phyloP scores from a whole-genome alignment of 176 grass and related monocot species.

The Poa annua region DNA sequence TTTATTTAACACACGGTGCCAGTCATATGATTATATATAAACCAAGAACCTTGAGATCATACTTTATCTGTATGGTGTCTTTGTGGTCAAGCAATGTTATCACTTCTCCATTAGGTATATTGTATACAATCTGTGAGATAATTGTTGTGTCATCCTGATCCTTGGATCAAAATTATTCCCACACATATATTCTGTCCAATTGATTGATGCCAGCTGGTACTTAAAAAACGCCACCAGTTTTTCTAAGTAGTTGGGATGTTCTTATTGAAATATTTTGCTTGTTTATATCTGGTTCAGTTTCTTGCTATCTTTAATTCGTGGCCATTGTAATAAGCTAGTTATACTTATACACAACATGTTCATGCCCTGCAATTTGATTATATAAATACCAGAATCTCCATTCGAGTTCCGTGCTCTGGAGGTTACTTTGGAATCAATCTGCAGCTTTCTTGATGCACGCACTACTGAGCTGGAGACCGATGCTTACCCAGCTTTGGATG shows the following conservation, averaged over 20 bases:
- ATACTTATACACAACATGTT: slow-evolving; percentile 7
- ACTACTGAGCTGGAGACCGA: slow-evolving; percentile 84
- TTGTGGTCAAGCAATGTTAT: slow-evolving; percentile 3
- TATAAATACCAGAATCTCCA: slow-evolving; percentile 67
- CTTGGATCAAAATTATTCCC: background rate
- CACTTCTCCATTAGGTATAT: background rate
- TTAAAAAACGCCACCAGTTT: background rate
- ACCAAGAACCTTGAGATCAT: background rate
- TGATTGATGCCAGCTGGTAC: background rate
- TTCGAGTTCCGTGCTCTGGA: slow-evolving; percentile 95
- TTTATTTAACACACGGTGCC: slow-evolving; percentile 16
- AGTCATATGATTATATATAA: slow-evolving; percentile 1
- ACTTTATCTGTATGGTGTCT: slow-evolving; percentile 20
- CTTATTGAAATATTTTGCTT: slow-evolving; percentile 18
- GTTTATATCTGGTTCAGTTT: slow-evolving; percentile 9
- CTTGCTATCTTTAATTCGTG: slow-evolving; percentile 19
- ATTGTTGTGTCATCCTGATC: slow-evolving; percentile 16
- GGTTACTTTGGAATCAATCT: slow-evolving; percentile 93
- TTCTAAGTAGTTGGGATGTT: slow-evolving; percentile 5
- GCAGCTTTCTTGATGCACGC: slow-evolving; percentile 88
- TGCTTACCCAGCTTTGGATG: slow-evolving; percentile 94
- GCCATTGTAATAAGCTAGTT: background rate
- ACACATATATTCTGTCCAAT: slow-evolving; percentile 8
- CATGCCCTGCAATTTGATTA: slow-evolving; percentile 37
- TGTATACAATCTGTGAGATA: background rate